Conservation (phyloP, 345 rosid genomes). For the Odontarrhena argentea region DNA sequence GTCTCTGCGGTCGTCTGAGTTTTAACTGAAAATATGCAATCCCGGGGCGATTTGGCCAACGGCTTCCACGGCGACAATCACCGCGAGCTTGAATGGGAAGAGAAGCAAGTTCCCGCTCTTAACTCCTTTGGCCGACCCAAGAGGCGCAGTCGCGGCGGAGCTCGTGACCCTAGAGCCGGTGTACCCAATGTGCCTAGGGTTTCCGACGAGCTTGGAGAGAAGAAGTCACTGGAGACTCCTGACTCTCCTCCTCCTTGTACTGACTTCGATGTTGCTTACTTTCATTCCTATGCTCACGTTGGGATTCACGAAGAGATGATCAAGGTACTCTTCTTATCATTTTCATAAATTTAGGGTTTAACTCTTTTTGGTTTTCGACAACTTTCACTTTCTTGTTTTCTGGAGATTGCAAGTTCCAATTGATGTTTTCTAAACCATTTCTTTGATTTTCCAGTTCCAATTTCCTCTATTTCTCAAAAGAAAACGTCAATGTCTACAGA, state of each 20-base stretch:
- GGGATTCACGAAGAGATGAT: conserved; percentile 98
- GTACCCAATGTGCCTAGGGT: conserved; percentile 50
- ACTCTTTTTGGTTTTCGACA: neutral
- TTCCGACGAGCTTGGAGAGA: conserved; percentile 43
- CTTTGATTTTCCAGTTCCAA: neutral
- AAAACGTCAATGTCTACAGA: conserved; percentile 16
- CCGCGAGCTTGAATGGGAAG: conserved; percentile 39
- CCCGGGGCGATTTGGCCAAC: conserved; percentile 51
- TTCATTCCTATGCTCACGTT: conserved; percentile 85
- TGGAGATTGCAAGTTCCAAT: conserved; percentile 2
- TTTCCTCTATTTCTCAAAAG: neutral
- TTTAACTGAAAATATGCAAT: conserved; percentile 47
- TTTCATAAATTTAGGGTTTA: conserved; percentile 7
- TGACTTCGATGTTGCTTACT: conserved; percentile 87
- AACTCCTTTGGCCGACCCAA: conserved; percentile 31
- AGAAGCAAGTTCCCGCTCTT: conserved; percentile 25
- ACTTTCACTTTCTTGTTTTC: neutral
- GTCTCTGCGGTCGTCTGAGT: conserved; percentile 23
- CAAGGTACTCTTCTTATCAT: conserved; percentile 52
- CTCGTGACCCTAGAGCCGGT: conserved; percentile 32
- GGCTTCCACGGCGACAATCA: conserved; percentile 58
- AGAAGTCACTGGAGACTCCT: conserved; percentile 27
- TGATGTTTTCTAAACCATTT: conserved; percentile 1
- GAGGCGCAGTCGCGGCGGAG: conserved; percentile 39
- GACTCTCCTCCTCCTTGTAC: conserved; percentile 54